Evolutionary conservation across 306 rosid species (phyloP).

Genomic region (Quercus berberidifolia): DNA sequence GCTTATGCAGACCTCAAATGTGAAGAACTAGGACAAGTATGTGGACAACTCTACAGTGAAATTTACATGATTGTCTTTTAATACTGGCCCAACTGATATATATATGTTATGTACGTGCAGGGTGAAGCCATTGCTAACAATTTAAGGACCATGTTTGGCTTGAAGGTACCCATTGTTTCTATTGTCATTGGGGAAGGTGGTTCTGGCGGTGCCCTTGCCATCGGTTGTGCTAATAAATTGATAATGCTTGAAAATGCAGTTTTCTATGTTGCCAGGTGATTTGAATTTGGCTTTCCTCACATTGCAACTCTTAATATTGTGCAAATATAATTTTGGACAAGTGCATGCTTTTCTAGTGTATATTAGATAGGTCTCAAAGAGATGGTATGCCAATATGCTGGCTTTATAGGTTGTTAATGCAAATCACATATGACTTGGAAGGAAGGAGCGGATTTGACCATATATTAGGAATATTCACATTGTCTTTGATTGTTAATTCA

Average conservation of each 20-base stretch:
- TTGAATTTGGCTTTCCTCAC: constrained; percentile 11
- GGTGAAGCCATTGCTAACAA: constrained; percentile 99
- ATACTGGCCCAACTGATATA: constrained; percentile 23
- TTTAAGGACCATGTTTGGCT: constrained; percentile 87
- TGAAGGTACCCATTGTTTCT: constrained; percentile 86
- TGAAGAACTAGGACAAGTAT: constrained; percentile 86
- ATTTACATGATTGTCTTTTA: constrained; percentile 13
- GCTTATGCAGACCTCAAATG: constrained; percentile 95
- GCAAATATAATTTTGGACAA: background rate
- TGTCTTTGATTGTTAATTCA: constrained; percentile 10
- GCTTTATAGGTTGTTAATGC: constrained; percentile 1
- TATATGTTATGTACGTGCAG: constrained; percentile 44
- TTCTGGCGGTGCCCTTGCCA: constrained; percentile 99
- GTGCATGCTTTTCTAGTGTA: constrained; percentile 7
- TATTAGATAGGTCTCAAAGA: constrained; percentile 22
- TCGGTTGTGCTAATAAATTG: constrained; percentile 92
- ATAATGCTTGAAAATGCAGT: constrained; percentile 98
- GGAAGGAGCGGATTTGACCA: background rate
- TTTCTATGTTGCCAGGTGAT: constrained; percentile 96
- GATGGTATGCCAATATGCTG: constrained; percentile 11
- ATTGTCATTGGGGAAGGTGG: constrained; percentile 99
- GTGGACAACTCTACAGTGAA: constrained; percentile 19
- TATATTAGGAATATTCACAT: background rate
- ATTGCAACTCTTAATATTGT: constrained; percentile 9
- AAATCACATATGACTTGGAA: background rate